Percentiles rank a stretch among this genome's conserved stretches.
phyloP scores from a whole-genome alignment of 2,329 filamentous ascomycete genomes.

The Zymoseptoria brevis region DNA sequence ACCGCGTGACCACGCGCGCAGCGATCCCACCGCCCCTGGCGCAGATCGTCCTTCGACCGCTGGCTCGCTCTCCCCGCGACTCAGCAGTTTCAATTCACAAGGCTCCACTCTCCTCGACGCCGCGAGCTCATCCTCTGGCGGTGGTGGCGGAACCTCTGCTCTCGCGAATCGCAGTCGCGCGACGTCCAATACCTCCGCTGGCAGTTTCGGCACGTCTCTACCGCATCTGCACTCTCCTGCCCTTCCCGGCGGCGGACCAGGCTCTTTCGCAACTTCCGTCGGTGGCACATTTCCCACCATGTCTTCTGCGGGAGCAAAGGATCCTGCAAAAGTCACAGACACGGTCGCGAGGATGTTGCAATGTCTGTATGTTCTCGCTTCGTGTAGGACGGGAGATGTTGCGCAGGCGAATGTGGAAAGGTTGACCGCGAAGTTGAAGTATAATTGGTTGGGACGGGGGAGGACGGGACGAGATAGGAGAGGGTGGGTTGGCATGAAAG shows the following conservation, averaged over 20 bases:
- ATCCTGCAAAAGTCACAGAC: constrained; percentile 70
- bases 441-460: constrained; percentile 92
- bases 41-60: constrained; percentile 52
- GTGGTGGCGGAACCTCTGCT: constrained; percentile 31
- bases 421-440: constrained; percentile 77
- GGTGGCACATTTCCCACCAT: constrained; percentile 2
- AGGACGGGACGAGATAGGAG: constrained; percentile 81
- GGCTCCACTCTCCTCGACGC: constrained; percentile 70
- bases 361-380: constrained; percentile 84
- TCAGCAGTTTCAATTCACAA: constrained; percentile 73
- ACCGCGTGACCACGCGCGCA: constrained; percentile 23
- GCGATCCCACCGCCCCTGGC: constrained; percentile 26
- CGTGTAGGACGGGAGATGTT: constrained; percentile 63
- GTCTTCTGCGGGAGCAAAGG: constrained; percentile 20
- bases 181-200: constrained; percentile 68
- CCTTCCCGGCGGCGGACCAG: constrained; percentile 13
- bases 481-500: constrained; percentile 71
- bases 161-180: constrained; percentile 60
- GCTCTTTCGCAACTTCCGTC: constrained; percentile 15
- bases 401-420: constrained; percentile 72
- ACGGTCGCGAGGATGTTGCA: constrained; percentile 94
- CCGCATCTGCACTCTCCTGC: constrained; percentile 27
- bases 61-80: constrained; percentile 63
- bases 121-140: constrained; percentile 40
- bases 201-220: constrained; percentile 37